Conservation (phyloP, 441 rosid species). For the Flueggea neowawraea region DNA sequence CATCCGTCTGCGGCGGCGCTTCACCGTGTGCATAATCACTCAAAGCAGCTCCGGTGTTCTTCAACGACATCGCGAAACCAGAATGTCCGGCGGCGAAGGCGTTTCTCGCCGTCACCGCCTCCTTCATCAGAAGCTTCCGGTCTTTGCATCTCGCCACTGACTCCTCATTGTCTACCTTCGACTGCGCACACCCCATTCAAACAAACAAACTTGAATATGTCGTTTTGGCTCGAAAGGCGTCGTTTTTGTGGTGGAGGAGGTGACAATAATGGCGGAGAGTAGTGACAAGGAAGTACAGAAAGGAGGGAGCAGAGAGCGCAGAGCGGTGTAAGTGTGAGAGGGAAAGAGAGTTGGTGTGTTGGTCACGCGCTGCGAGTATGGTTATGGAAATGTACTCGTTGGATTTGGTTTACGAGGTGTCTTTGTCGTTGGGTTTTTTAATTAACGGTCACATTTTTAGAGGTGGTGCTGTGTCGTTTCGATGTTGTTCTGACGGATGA, state of each 20-base stretch:
- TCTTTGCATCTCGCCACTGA: conserved; percentile 76
- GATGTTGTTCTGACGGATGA: neutral
- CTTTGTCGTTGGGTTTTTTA: conserved; percentile 10
- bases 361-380: conserved; percentile 23
- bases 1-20: conserved; percentile 17
- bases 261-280: conserved; percentile 7
- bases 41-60: conserved; percentile 91
- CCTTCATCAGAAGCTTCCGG: conserved; percentile 64
- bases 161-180: conserved; percentile 92
- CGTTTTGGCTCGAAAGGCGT: no score
- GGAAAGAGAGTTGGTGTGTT: neutral
- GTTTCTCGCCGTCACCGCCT: conserved; percentile 66
- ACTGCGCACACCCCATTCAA: conserved; percentile 79
- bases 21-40: conserved; percentile 78
- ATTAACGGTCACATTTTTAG: conserved; percentile 76
- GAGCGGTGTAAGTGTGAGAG: neutral
- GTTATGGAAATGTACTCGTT: conserved; percentile 26
- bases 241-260: neutral
- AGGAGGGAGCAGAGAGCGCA: conserved; percentile 1
- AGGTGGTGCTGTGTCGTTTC: conserved; percentile 41
- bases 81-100: conserved; percentile 93
- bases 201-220: no score
- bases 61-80: conserved; percentile 70
- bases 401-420: conserved; percentile 7
- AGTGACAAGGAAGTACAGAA: neutral